Evolutionary conservation across 2,329 filamentous ascomycete genomes (phyloP).

Genomic region (Cordyceps cateniannulata): DNA sequence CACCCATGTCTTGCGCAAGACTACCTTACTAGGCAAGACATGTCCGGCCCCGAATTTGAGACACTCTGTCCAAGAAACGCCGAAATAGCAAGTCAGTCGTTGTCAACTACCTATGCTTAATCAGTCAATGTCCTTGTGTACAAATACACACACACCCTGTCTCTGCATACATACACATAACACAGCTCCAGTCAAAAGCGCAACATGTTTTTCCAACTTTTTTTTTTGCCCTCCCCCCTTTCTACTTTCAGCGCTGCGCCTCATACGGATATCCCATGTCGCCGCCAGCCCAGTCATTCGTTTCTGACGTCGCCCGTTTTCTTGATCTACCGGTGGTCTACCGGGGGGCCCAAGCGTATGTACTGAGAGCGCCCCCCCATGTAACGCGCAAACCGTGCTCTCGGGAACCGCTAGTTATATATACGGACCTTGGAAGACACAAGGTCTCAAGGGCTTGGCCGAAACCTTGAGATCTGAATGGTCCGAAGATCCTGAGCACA

Average conservation of each 20-base stretch:
- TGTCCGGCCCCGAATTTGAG: not conserved
- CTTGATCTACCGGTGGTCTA: not conserved
- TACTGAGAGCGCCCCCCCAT: not conserved
- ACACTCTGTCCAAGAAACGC: not conserved
- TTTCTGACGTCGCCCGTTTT: not conserved
- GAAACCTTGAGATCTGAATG: not conserved
- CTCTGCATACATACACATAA: not conserved
- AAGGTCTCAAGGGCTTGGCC: not conserved
- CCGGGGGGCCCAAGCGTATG: not conserved
- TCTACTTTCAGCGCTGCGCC: not conserved
- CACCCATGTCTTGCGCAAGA: not conserved
- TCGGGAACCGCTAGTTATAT: not conserved
- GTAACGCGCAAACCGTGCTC: not conserved
- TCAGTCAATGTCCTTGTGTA: no score
- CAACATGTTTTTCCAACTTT: not conserved
- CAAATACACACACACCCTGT: not conserved
- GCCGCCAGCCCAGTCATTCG: not conserved
- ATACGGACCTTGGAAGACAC: not conserved
- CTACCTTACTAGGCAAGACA: not conserved
- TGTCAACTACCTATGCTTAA: no score
- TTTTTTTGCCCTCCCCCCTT: not conserved
- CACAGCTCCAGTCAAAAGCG: no score
- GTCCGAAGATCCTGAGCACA: no score
- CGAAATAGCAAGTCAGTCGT: not conserved
- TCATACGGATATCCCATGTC: not conserved